A percentile compares a stretch with the other conserved stretches of the same genome.
These are phyloP conservation scores for Nannochloropsis gaditana DNA, from an alignment of 108 stramenopile genomes.

Conservation along the genomic window DNA sequence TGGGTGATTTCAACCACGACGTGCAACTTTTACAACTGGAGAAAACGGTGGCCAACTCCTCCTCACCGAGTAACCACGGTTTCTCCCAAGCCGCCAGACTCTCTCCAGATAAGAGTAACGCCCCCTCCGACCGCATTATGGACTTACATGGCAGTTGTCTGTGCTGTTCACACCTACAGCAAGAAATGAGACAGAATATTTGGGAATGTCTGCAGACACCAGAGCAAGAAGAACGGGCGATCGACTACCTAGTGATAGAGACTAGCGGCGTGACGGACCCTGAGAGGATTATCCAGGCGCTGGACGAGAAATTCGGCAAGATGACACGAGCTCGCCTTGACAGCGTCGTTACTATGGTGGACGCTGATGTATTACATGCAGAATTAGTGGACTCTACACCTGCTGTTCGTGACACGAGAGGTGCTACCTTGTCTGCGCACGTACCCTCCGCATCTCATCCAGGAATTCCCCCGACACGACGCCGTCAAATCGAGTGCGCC, in stretches of 20 bases:
- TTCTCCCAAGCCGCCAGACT: background rate
- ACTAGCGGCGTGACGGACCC: slow-evolving; percentile 91
- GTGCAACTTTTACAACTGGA: slow-evolving; percentile 34
- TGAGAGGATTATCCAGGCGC: slow-evolving; percentile 77
- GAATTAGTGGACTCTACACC: slow-evolving; percentile 63
- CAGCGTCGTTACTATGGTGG: slow-evolving; percentile 83
- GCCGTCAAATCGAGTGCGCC: slow-evolving; percentile 68
- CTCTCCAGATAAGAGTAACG: background rate
- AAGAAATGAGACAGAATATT: slow-evolving; percentile 28
- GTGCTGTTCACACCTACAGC: background rate
- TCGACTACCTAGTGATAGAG: slow-evolving; percentile 73
- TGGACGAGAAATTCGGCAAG: slow-evolving; percentile 51
- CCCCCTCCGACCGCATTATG: background rate
- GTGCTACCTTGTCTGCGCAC: background rate
- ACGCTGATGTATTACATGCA: slow-evolving; percentile 66
- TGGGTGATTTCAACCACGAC: slow-evolving; percentile 61
- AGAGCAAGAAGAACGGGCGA: slow-evolving; percentile 29
- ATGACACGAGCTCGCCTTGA: slow-evolving; percentile 60
- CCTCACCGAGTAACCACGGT: slow-evolving; percentile 21
- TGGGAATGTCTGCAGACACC: slow-evolving; percentile 30
- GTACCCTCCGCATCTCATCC: background rate
- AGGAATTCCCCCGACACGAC: background rate
- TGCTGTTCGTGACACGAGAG: background rate
- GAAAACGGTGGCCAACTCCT: slow-evolving; percentile 30
- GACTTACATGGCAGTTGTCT: background rate